Percentiles rank a stretch among this genome's conserved stretches.
These are phyloP conservation scores for Komagataella mondaviorum DNA, from an alignment of 805 yeast genomes.

Conservation along the genomic window DNA sequence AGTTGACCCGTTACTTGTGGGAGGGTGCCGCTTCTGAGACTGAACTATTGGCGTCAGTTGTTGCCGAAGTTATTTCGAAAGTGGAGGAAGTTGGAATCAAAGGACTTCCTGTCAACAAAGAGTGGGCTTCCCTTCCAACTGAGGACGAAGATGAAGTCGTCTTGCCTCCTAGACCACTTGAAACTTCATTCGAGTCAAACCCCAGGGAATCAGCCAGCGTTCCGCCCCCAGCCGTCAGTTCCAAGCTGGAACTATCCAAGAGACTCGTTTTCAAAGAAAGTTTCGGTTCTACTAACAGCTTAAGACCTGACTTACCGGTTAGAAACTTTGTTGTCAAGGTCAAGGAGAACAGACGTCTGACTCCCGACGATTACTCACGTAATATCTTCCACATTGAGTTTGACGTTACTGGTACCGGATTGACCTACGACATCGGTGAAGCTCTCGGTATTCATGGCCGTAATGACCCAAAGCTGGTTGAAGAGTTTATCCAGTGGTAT, in stretches of 20 bases:
- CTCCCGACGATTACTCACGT: conserved; percentile 82
- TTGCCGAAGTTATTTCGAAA: conserved; percentile 51
- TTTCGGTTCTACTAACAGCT: conserved; percentile 34
- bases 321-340: conserved; percentile 80
- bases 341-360: conserved; percentile 81
- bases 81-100: conserved; percentile 31
- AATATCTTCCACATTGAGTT: conserved; percentile 95
- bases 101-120: conserved; percentile 20
- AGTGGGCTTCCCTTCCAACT: conserved; percentile 11
- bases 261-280: conserved; percentile 76
- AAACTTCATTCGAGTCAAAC: conserved; percentile 54
- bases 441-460: conserved; percentile 93
- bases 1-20: conserved; percentile 63
- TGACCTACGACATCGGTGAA: conserved; percentile 89
- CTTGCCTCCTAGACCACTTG: conserved; percentile 41
- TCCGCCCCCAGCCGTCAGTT: conserved; percentile 20
- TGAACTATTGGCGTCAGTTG: conserved; percentile 62
- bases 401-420: conserved; percentile 81
- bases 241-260: conserved; percentile 41
- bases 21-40: conserved; percentile 75
- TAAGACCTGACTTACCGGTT: conserved; percentile 86
- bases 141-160: conserved; percentile 8
- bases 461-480: conserved; percentile 54
- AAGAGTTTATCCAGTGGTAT: conserved; percentile 54
- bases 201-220: conserved; percentile 38